Conservation (phyloP, 345 rosid genomes). For the Erodium maritimum region DNA sequence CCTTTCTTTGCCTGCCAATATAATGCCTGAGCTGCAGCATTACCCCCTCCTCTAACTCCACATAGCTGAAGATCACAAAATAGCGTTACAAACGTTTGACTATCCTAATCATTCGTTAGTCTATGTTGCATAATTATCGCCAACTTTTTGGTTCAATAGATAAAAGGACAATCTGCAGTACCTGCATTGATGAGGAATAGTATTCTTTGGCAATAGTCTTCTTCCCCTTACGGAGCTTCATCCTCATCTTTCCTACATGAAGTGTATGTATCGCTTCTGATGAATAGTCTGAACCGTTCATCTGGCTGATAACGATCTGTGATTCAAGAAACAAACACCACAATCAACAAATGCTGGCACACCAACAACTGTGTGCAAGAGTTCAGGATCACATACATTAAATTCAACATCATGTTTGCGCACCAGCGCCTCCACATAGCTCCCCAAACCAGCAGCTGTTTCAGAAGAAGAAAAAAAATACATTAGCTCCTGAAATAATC, state of each 20-base stretch:
- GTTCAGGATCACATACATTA: conserved; percentile 40
- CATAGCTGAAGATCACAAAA: conserved; percentile 42
- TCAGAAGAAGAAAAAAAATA: conserved; percentile 5
- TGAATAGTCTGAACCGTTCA: conserved; percentile 52
- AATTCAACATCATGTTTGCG: conserved; percentile 80
- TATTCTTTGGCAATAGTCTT: conserved; percentile 66
- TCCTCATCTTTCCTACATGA: conserved; percentile 95
- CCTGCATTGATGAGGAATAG: conserved; percentile 83
- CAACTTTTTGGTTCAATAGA: background rate
- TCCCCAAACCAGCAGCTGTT: conserved; percentile 93
- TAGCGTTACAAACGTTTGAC: no score
- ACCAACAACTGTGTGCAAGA: background rate
- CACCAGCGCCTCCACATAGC: conserved; percentile 88
- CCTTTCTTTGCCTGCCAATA: conserved; percentile 86
- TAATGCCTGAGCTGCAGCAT: conserved; percentile 87
- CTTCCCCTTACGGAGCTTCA: conserved; percentile 77
- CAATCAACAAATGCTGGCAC: conserved; percentile 1
- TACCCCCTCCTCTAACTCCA: conserved; percentile 97
- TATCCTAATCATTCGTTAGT: no score
- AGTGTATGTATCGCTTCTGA: conserved; percentile 75
- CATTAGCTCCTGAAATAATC: no score
- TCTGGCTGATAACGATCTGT: conserved; percentile 76
- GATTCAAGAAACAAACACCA: conserved; percentile 1
- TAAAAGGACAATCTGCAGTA: conserved; percentile 11
- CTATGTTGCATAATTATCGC: no score